Base-by-base conservation (phyloP, 2,329 filamentous ascomycete species). In the Leptosphaerulina australis region DNA sequence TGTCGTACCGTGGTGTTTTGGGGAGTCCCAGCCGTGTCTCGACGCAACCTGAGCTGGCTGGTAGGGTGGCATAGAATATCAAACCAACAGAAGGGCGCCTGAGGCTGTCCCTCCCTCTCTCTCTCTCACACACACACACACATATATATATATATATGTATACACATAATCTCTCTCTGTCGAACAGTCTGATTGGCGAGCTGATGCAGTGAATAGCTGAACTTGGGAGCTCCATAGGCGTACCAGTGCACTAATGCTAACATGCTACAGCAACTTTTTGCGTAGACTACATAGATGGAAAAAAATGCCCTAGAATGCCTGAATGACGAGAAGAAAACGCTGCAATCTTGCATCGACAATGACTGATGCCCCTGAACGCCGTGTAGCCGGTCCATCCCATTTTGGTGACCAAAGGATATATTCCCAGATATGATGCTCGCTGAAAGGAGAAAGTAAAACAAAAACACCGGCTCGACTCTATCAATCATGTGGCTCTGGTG, bases 241-340 rank as follows among this genome's bases (percentile, higher is more conserved):
- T 46, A 51, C 31, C 37, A 38, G 30, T 29, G 30, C 36, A 37
- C 31, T 44, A 48, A 49, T 49, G 48, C 53, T 40, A 44, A 40
- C 46, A 55, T 59, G 58, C 56, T 56, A 60, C 48, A 62, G 58
- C 44, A 51, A 46, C 48, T 58, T 62, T 70, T 68, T 71, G 65
- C 62, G 62, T 69, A 71, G 57, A 71, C 65, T 70, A 71, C 66
- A 70, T 56, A 64, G 60, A 57, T 37, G 43, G n/a, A 51, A 51
- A 40, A 55, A 44, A 48, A 64, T 58, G 45, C 53, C 49, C 45
- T 39, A 30, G 40, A 49, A 56, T 52, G 50, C 53, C 56, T 14
- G 39, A 44, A 15, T 29, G 39, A 35, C 29, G 55, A 59, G 51
- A 62, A 51, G 28, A 57, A 66, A 56, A 60, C 62, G 62, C 62